Conservation (phyloP, 352 stramenopile genomes). For the Phytophthora pluvialis region DNA sequence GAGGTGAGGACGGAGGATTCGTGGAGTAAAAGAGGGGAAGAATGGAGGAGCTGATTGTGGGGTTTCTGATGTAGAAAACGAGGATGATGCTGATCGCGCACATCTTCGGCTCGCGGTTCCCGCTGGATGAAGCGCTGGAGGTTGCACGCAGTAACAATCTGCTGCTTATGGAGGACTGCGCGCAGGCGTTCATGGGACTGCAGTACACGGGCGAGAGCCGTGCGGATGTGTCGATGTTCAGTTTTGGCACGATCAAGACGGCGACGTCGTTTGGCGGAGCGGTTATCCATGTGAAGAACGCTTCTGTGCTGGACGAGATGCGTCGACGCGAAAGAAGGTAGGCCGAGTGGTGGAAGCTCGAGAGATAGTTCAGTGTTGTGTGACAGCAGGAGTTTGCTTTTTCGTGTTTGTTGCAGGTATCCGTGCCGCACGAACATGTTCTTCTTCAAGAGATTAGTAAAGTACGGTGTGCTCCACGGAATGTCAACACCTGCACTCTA, state of each 20-base stretch:
- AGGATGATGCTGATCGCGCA: slow-evolving; percentile 77
- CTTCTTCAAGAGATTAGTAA: slow-evolving; percentile 80
- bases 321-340: slow-evolving; percentile 66
- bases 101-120: slow-evolving; percentile 75
- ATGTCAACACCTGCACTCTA: slow-evolving; percentile 76
- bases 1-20: slow-evolving; percentile 29
- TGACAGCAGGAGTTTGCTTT: background rate
- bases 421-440: slow-evolving; percentile 68
- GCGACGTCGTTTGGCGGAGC: slow-evolving; percentile 81
- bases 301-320: slow-evolving; percentile 66
- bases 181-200: slow-evolving; percentile 72
- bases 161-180: slow-evolving; percentile 82
- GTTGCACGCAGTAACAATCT: slow-evolving; percentile 59
- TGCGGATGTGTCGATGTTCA: slow-evolving; percentile 86
- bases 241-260: slow-evolving; percentile 90
- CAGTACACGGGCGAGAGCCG: slow-evolving; percentile 67
- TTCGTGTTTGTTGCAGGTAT: slow-evolving; percentile 40
- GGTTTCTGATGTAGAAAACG: slow-evolving; percentile 50
- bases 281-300: slow-evolving; percentile 69
- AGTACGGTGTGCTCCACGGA: slow-evolving; percentile 77
- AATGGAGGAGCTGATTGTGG: slow-evolving; percentile 7
- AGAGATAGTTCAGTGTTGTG: background rate
- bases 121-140: slow-evolving; percentile 60
- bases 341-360: background rate
- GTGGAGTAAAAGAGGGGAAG: background rate